A percentile compares a stretch with the other conserved stretches of the same genome.
phyloP scores from a whole-genome alignment of 208 protist species.

The Angomonas ambiguus region DNA sequence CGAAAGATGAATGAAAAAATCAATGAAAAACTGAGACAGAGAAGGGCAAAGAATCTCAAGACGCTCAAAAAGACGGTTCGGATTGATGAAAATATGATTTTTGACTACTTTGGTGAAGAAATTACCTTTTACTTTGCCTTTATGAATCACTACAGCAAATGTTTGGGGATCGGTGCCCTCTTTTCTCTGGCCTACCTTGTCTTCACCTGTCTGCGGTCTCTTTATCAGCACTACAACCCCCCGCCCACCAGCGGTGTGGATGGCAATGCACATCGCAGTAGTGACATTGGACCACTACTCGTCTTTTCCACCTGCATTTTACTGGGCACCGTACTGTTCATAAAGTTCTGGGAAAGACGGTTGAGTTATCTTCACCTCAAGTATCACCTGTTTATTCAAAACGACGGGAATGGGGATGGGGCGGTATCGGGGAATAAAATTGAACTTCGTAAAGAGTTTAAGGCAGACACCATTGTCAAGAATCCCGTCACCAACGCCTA shows the following conservation, averaged over 20 bases:
- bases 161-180: background rate
- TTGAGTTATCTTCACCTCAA: slow-evolving; percentile 29
- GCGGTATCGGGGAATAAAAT: background rate
- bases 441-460: background rate
- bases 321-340: slow-evolving; percentile 51
- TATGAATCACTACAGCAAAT: slow-evolving; percentile 63
- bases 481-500: slow-evolving; percentile 37
- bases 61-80: slow-evolving; percentile 2
- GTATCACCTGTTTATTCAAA: slow-evolving; percentile 27
- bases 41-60: background rate
- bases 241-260: too few relatives aligned
- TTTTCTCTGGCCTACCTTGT: background rate
- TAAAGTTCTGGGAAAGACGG: slow-evolving; percentile 62
- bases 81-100: slow-evolving; percentile 21
- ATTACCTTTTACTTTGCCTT: slow-evolving; percentile 75
- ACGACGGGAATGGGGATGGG: background rate
- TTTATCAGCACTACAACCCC: background rate
- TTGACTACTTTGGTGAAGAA: slow-evolving; percentile 54
- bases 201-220: background rate
- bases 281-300: background rate
- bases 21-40: background rate
- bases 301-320: slow-evolving; percentile 20
- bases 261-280: background rate
- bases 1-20: background rate
- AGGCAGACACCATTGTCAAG: slow-evolving; percentile 2